Evolutionary conservation across 2,329 filamentous ascomycete species (phyloP), one percentile per base, ranked within the genome.

Genomic region (Fusarium armeniacum): DNA sequence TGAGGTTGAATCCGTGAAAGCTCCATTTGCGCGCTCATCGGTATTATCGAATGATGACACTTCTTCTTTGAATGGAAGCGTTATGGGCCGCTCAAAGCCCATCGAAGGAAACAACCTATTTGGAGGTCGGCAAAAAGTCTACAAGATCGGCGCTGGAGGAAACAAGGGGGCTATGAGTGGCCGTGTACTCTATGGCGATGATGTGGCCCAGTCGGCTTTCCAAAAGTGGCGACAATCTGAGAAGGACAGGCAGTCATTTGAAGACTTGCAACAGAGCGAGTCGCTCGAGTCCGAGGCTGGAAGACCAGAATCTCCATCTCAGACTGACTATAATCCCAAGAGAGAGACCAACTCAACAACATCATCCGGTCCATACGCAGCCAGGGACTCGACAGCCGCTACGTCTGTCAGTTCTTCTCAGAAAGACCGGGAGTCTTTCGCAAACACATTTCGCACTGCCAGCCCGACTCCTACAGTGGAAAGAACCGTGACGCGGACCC

Each of bases 51-150:
- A 87, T 3, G 94, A 97, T 63, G 93, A 97, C 68, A 86, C 90
- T 36, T 89, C 91, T 46, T 88, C 87, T 35, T 81, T 83, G 6
- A 82, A 84, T 12, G 81, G 88, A 2, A 93, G 92, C 78, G 86
- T 98, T n/a, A 95, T 98, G 92, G 91, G 85, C 73, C 87, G 96
- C 53, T 85, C 91, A 10, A 91, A 94, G 72, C 94, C 93, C 0
- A 90, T 88, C 2, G 95, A 98, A 76, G 94, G 95, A 46, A 99
- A 98, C 77, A 91, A 93, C 72, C 81, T 99, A 59, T 99, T 99
- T 80, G 96, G 96, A 60, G 96, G 96, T 18, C 89, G 96, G 45
- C 96, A 98, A 78, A 98, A 98, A 82, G 91, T 98, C 38, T 98
- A 97, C 80, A 94, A 93, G 78, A 92, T 97, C 69, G 85, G 92